Evolutionary conservation across 2,329 filamentous ascomycete genomes (phyloP), one percentile per base, ranked within the genome.

Genomic region (Fusarium goolgardi): DNA sequence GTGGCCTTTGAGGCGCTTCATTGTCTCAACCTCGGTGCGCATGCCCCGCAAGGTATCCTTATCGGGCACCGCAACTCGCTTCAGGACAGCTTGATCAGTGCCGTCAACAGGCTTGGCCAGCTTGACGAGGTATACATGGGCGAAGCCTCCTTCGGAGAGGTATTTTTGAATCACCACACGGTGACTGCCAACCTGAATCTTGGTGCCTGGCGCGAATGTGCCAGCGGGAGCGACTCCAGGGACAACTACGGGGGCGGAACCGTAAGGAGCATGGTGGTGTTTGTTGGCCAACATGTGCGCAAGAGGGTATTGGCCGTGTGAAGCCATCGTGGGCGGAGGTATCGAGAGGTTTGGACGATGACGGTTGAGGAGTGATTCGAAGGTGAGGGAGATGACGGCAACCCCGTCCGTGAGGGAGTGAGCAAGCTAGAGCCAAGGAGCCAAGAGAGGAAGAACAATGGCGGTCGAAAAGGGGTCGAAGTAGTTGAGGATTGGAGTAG

Each of bases 1-100:
- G 85, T 98, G 96, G 59, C 96, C 96, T 84, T 97, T 97, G 74
- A 99, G 86, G 81, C 96, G 94, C 89, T 99, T 99, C 96, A 99
- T 99, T 16, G 96, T 99, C 83, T 99, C 96, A 73, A 99, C 96
- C 84, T 99, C 96, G 71, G 90, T 98, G 79, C 96, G 90, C 96
- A 99, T 98, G 79, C 92, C 94, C 67, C 93, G 92, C 81, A 99
- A 84, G 60, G 95, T 89, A 69, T 97, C 92, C 85, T 97, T 97
- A 81, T 99, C 96, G 32, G 96, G 94, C 53, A 98, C 96, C 35
- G 96, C 96, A 60, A 99, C 96, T 76, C 96, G 87, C 85, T 99
- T 97, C 75, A 97, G 84, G 49, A 97, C 94, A 15, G 93, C 94
- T 73, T 89, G 84, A 73, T 96, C 91, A 69, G 91, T 90, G 66